Base-by-base conservation (phyloP, 805 yeast species). In the Saccharomycopsis javanensis region DNA sequence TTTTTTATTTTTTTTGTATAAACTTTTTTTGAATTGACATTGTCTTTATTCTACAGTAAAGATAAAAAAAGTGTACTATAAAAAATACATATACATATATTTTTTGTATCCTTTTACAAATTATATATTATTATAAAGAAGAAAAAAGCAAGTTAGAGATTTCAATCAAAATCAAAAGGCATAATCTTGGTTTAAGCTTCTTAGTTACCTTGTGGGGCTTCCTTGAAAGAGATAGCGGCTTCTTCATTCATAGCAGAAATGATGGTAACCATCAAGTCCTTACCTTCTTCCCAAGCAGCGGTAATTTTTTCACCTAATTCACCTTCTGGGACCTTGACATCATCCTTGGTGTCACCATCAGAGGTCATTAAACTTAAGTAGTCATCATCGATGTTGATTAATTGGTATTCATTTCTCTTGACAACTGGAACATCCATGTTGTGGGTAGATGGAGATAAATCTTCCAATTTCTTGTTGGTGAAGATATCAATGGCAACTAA, bases 401-500 rank as follows among this genome's bases (percentile, higher is more conserved):
- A 88, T 82, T 88, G 96, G 86, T 65, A 94, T 83, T 94, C 99
- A 68, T 85, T 82, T 85, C 99, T 95, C 72, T 76, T 72, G 71
- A 94, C 99, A 75, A 89, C 85, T 79, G 99, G 99, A 74, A 92
- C 98, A 79, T 92, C 97, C 98, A 94, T 91, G 82, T 94, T 94
- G 85, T 94, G 99, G 81, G 99, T 94, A 65, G 99, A 94, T 79
- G 99, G 99, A 68, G 99, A 94, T 76, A 94, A 87, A 80, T 94
- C 99, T 85, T 94, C 99, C 78, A 91, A 85, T 83, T 94, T 94
- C 91, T 94, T 94, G 78, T 88, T 87, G 71, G 99, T 94, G 92
- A 94, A 94, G 77, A 94, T 92, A 77, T 94, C 99, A 70, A 88
- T 85, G 74, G 98, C 98, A 67, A 94, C 98, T 80, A 94, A 84